Evolutionary conservation across 1,284 basidiomycete genomes (phyloP).

Genomic region (Tausonia pullulans): DNA sequence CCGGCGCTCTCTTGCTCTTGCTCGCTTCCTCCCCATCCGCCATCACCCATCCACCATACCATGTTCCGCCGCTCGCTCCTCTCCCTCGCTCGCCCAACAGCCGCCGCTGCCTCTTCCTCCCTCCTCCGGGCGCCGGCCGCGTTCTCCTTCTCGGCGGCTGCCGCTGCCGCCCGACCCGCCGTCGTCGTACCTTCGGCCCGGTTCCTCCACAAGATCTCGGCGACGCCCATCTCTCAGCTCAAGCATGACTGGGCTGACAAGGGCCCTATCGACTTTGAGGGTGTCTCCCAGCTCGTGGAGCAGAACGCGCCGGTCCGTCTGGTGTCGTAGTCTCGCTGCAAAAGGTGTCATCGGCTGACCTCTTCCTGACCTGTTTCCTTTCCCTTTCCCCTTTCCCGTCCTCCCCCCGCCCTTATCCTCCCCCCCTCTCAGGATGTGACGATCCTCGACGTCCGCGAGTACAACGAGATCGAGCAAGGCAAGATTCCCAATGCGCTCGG

Average conservation of each 20-base stretch:
- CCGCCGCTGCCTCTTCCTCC: neutral
- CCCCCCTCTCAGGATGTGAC: conserved; percentile 51
- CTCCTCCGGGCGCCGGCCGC: neutral
- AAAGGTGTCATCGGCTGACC: conserved; percentile 6
- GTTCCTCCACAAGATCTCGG: neutral
- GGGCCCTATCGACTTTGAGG: conserved; percentile 2
- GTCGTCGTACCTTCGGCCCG: neutral
- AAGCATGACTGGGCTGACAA: conserved; percentile 11
- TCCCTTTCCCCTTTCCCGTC: neutral
- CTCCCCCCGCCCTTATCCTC: neutral
- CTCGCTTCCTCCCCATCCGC: neutral
- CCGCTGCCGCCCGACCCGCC: neutral
- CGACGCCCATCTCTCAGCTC: neutral
- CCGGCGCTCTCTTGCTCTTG: too few relatives aligned
- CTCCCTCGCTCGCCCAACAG: neutral
- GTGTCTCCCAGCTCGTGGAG: conserved; percentile 3
- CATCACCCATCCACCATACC: neutral
- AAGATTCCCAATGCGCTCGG: conserved; percentile 93
- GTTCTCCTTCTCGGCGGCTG: neutral
- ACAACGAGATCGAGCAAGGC: conserved; percentile 83
- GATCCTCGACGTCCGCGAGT: conserved; percentile 86
- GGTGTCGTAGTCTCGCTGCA: neutral
- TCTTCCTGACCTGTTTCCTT: neutral
- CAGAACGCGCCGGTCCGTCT: neutral
- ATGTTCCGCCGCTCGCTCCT: conserved; percentile 5